These are phyloP conservation scores for Plasmodium ovale DNA, from an alignment of 169 alveolate species.

Conservation along the genomic window DNA sequence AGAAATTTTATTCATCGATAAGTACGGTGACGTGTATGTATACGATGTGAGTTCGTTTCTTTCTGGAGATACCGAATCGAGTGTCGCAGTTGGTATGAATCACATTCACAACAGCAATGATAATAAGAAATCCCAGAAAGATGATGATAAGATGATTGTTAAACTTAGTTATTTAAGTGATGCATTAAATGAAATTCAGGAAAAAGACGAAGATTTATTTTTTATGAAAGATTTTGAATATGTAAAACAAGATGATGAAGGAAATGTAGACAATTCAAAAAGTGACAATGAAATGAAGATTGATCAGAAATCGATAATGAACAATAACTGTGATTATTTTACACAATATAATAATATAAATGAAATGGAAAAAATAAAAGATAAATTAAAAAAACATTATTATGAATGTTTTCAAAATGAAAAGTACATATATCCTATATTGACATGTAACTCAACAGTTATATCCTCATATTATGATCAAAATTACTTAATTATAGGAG, in stretches of 20 bases:
- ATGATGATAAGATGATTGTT: background rate
- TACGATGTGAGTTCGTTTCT: conserved; percentile 1
- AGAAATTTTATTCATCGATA: conserved; percentile 57
- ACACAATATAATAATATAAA: background rate
- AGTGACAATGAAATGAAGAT: background rate
- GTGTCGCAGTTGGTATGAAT: background rate
- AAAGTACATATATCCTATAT: conserved; percentile 15
- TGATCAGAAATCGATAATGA: background rate
- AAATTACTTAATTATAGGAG: conserved; percentile 61
- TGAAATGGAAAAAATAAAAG: conserved; percentile 22
- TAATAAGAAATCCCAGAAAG: background rate
- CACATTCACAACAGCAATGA: background rate
- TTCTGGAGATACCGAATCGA: background rate
- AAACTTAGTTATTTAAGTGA: conserved; percentile 32
- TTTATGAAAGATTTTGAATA: conserved; percentile 65
- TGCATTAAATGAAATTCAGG: conserved; percentile 55
- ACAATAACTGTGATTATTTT: background rate
- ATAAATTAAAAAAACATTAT: conserved; percentile 36
- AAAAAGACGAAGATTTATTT: conserved; percentile 67
- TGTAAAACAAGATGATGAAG: background rate
- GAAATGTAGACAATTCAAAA: background rate
- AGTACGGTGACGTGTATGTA: conserved; percentile 57
- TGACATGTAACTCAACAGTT: conserved; percentile 48
- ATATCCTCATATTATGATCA: conserved; percentile 53
- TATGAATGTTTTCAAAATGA: conserved; percentile 38